Evolutionary conservation across 2,329 filamentous ascomycete genomes (phyloP).

Genomic region (Epichloe bromicola): DNA sequence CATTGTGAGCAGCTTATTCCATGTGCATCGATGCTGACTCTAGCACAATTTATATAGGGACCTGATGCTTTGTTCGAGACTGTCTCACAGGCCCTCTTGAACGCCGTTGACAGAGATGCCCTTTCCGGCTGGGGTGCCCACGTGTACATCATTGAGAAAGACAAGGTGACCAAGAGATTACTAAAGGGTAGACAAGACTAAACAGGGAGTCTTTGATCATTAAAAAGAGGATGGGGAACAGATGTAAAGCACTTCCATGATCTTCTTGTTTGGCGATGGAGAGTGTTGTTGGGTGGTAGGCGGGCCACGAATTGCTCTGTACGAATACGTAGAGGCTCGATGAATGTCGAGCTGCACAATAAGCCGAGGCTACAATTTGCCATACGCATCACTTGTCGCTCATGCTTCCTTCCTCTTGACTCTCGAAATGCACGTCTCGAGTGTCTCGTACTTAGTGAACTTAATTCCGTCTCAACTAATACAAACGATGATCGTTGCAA

Average conservation of each 20-base stretch:
- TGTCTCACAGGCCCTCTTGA: conserved; percentile 88
- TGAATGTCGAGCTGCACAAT: conserved; percentile 2
- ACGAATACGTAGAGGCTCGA: conserved; percentile 10
- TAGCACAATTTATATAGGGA: conserved; percentile 34
- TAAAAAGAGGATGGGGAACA: conserved; percentile 4
- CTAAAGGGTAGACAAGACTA: conserved; percentile 96
- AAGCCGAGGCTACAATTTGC: neutral
- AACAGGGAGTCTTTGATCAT: conserved; percentile 8
- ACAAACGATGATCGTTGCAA: neutral
- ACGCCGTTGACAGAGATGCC: conserved; percentile 91
- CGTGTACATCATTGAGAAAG: conserved; percentile 99
- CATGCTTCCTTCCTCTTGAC: neutral
- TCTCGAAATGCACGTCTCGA: neutral
- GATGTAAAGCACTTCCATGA: neutral
- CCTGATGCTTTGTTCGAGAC: conserved; percentile 97
- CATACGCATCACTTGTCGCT: neutral
- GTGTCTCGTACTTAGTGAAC: neutral
- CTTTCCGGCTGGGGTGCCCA: conserved; percentile 96
- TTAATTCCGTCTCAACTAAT: neutral
- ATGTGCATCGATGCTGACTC: neutral
- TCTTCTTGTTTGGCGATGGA: neutral
- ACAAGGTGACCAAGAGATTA: conserved; percentile 98
- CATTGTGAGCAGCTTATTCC: neutral
- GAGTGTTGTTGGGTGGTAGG: neutral
- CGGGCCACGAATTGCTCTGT: conserved; percentile 3